Evolutionary conservation across 805 yeast species (phyloP).

Genomic region (Lachancea waltii): DNA sequence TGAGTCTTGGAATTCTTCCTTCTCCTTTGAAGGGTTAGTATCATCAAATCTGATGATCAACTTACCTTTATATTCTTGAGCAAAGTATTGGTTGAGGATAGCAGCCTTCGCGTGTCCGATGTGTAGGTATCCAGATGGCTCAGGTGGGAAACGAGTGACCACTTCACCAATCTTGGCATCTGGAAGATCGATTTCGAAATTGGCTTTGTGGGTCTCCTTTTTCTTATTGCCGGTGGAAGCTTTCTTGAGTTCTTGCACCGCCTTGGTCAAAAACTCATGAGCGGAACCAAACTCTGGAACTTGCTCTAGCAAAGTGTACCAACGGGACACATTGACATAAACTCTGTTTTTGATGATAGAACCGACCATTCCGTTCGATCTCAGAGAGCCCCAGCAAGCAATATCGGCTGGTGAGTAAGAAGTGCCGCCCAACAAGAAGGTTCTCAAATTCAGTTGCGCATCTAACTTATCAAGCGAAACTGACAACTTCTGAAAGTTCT

Average conservation of each 20-base stretch:
- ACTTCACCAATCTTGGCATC: constrained; percentile 92
- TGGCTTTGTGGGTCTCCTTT: constrained; percentile 89
- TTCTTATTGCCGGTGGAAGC: constrained; percentile 57
- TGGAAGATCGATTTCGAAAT: constrained; percentile 85
- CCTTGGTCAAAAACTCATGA: constrained; percentile 59
- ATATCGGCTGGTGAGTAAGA: constrained; percentile 70
- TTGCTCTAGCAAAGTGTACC: constrained; percentile 76
- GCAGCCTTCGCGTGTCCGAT: constrained; percentile 99
- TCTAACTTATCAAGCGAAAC: constrained; percentile 75
- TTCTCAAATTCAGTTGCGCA: constrained; percentile 74
- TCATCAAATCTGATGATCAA: constrained; percentile 96
- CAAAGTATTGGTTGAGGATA: constrained; percentile 90
- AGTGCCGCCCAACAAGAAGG: constrained; percentile 62
- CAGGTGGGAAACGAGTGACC: constrained; percentile 99
- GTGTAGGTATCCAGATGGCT: constrained; percentile 95
- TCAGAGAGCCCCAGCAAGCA: constrained; percentile 86
- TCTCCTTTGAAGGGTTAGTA: constrained; percentile 96
- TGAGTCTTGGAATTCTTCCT: constrained; percentile 87
- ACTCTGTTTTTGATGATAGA: constrained; percentile 80
- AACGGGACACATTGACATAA: constrained; percentile 82
- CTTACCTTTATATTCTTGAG: constrained; percentile 92
- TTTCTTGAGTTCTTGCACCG: constrained; percentile 69
- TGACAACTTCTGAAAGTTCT: constrained; percentile 83
- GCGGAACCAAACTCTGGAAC: constrained; percentile 63
- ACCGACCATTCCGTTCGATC: constrained; percentile 91